phyloP scores from a whole-genome alignment of 129 eudicot species.

The Silybum marianum region DNA sequence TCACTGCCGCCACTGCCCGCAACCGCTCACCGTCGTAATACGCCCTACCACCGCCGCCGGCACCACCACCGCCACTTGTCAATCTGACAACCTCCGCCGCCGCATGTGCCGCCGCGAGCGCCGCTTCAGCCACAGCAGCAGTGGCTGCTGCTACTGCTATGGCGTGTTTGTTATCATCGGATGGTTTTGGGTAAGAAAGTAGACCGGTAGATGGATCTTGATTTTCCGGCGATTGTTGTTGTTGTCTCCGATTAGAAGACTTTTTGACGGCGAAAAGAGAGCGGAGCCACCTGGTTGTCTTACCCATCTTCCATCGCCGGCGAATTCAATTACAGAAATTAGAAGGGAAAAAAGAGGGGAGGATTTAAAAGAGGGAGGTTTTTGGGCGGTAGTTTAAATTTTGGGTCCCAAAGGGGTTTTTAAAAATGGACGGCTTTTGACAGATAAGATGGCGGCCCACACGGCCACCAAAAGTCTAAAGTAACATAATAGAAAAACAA shows the following conservation, averaged over 20 bases:
- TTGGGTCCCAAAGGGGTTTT: conserved; percentile 35
- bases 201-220: conserved; percentile 12
- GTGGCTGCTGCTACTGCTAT: conserved; percentile 98
- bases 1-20: conserved; percentile 63
- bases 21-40: conserved; percentile 41
- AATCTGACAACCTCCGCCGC: conserved; percentile 95
- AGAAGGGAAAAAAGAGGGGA: background rate
- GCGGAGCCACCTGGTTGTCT: conserved; percentile 57
- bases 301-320: conserved; percentile 60
- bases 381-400: conserved; percentile 52
- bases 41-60: conserved; percentile 32
- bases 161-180: conserved; percentile 84
- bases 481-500: background rate
- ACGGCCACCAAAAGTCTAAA: conserved; percentile 28
- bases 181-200: background rate
- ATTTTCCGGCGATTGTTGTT: conserved; percentile 22
- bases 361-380: conserved; percentile 24
- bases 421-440: conserved; percentile 32
- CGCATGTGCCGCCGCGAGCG: conserved; percentile 94
- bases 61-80: conserved; percentile 42
- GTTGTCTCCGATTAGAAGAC: conserved; percentile 25
- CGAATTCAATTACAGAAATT: background rate
- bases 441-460: conserved; percentile 28
- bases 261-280: conserved; percentile 52
- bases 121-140: conserved; percentile 97